Percentiles rank a stretch among this genome's conserved stretches.
phyloP scores from a whole-genome alignment of 371 early-diverging fungal genomes.

The Blyttiomyces sp. region DNA sequence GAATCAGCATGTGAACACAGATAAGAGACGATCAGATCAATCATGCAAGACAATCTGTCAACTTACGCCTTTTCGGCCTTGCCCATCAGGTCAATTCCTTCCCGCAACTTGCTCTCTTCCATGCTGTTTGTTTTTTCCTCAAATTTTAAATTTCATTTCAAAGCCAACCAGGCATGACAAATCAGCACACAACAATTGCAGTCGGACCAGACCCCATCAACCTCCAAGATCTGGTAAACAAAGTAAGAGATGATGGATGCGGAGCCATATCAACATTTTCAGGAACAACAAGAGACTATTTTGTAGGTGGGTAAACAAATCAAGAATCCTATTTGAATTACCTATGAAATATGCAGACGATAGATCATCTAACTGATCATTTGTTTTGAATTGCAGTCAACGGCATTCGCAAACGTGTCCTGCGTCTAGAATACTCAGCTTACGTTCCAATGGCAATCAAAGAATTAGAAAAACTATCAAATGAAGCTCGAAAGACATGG shows the following conservation, averaged over 20 bases:
- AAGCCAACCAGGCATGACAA: too few species aligned
- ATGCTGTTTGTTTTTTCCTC: not conserved
- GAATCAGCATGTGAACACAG: not conserved
- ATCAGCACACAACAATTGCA: too few species aligned
- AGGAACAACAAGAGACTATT: conserved; percentile 80
- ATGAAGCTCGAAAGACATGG: conserved; percentile 62
- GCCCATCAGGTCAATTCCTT: conserved; percentile 62
- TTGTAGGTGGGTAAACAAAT: conserved; percentile 75
- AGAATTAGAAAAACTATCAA: conserved; percentile 53
- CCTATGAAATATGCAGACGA: too few species aligned
- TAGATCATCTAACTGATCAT: too few species aligned
- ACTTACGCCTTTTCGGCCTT: conserved; percentile 67
- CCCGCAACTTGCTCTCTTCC: not conserved
- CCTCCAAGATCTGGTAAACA: too few species aligned
- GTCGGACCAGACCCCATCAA: too few species aligned
- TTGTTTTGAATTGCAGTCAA: too few species aligned
- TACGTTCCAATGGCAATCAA: conserved; percentile 79
- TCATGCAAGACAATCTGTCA: not conserved
- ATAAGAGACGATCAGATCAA: not conserved
- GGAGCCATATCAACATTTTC: too few species aligned
- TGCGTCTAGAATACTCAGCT: conserved; percentile 76
- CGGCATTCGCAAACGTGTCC: conserved; percentile 60
- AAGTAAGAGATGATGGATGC: too few species aligned
- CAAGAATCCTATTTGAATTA: too few species aligned
- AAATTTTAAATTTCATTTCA: too few species aligned